Conservation (phyloP, 2,329 filamentous ascomycete species). For the Trichoderma koningiopsis region DNA sequence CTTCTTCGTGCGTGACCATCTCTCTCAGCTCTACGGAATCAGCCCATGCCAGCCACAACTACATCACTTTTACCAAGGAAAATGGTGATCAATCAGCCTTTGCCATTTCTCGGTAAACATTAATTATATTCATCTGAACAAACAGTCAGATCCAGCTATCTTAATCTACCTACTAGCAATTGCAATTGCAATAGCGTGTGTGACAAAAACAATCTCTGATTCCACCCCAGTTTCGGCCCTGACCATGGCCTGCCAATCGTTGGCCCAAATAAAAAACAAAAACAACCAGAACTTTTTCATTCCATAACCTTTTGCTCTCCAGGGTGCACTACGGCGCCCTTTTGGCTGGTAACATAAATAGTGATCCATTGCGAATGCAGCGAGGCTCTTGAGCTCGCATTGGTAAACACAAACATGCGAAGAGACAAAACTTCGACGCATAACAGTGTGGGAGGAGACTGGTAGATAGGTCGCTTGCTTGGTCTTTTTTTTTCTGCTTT, state of each 20-base stretch:
- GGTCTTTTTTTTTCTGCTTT: background rate
- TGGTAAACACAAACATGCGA: background rate
- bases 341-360: background rate
- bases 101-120: background rate
- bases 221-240: background rate
- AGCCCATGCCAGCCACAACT: background rate
- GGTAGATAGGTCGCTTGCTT: background rate
- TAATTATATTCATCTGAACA: background rate
- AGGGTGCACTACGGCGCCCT: background rate
- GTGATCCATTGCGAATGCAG: background rate
- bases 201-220: background rate
- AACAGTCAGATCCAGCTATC: background rate
- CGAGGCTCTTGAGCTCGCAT: background rate
- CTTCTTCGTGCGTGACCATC: background rate
- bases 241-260: background rate
- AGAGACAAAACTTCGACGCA: background rate
- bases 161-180: background rate
- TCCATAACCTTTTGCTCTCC: background rate
- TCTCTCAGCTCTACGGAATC: background rate
- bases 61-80: background rate
- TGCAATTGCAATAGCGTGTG: background rate
- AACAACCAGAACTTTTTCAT: background rate
- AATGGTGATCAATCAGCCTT: background rate
- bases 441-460: background rate
- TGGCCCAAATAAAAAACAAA: background rate